phyloP scores from a whole-genome alignment of 2,329 filamentous ascomycete species.

The Cucurbitaria berberidis region DNA sequence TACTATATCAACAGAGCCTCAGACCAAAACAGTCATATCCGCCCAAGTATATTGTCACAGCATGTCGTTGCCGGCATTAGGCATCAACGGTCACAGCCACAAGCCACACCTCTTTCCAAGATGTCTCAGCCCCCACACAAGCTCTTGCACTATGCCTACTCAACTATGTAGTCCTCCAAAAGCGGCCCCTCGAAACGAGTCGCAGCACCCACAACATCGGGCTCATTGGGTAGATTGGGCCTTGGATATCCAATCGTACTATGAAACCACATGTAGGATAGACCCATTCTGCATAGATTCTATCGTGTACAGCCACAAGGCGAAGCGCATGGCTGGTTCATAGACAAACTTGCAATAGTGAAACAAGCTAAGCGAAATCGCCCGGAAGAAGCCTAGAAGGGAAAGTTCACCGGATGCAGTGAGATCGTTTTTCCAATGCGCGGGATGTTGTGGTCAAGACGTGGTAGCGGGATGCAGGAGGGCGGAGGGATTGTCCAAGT shows the following conservation, averaged over 20 bases:
- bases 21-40: not conserved
- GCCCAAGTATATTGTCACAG: not conserved
- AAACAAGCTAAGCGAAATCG: not conserved
- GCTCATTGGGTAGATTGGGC: not conserved
- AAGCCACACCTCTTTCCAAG: not conserved
- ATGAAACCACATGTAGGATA: not conserved
- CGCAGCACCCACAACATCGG: not conserved
- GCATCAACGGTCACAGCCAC: not conserved
- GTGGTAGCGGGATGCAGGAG: not conserved
- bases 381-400: not conserved
- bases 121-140: slow-evolving; percentile 1
- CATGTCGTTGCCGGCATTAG: not conserved
- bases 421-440: not conserved
- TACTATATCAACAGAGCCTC: not conserved
- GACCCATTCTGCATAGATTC: not conserved
- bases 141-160: not conserved
- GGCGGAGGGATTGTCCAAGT: not conserved
- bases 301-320: not conserved
- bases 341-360: no score
- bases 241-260: not conserved
- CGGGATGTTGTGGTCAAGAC: not conserved
- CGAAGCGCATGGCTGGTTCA: not conserved
- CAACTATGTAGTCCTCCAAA: not conserved
- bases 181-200: not conserved
- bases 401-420: slow-evolving; percentile 1